These are phyloP conservation scores for Diaporthe vexans DNA, from an alignment of 2,329 filamentous ascomycete genomes.

Conservation along the genomic window DNA sequence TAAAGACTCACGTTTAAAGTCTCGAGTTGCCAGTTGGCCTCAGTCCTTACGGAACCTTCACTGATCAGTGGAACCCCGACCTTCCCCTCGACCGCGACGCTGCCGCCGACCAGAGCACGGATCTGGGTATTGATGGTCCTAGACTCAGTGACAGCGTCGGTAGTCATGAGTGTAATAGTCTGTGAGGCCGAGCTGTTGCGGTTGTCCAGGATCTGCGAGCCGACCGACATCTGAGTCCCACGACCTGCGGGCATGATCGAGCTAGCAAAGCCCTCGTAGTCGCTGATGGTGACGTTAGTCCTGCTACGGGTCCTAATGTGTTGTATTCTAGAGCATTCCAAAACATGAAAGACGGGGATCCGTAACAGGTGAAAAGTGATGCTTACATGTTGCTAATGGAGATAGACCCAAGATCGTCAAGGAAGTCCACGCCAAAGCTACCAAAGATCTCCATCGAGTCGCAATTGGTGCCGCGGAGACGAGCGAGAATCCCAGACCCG, in stretches of 20 bases:
- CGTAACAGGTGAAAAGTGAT: too few species aligned
- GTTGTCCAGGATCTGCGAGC: conserved; percentile 43
- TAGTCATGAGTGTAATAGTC: conserved; percentile 40
- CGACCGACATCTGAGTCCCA: conserved; percentile 40
- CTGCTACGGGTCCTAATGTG: too few species aligned
- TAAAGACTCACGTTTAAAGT: conserved; percentile 30
- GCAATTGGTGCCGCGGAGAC: conserved; percentile 40
- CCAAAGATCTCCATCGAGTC: conserved; percentile 32
- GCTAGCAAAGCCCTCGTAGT: conserved; percentile 41
- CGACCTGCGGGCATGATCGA: conserved; percentile 40
- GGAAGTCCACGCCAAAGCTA: conserved; percentile 40
- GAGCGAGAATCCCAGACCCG: conserved; percentile 37
- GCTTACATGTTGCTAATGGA: conserved; percentile 42
- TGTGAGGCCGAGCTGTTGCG: conserved; percentile 42
- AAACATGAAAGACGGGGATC: too few species aligned
- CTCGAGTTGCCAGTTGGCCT: conserved; percentile 39
- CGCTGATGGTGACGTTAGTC: too few species aligned
- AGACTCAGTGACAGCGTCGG: conserved; percentile 38
- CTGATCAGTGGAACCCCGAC: conserved; percentile 38
- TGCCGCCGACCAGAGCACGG: conserved; percentile 36
- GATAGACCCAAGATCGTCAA: conserved; percentile 43
- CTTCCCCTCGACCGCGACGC: conserved; percentile 33
- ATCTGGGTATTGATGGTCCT: conserved; percentile 36
- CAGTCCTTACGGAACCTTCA: conserved; percentile 22
- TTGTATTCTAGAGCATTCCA: too few species aligned